Conservation (phyloP, 2,329 filamentous ascomycete genomes). For the Sarocladium kiliense region DNA sequence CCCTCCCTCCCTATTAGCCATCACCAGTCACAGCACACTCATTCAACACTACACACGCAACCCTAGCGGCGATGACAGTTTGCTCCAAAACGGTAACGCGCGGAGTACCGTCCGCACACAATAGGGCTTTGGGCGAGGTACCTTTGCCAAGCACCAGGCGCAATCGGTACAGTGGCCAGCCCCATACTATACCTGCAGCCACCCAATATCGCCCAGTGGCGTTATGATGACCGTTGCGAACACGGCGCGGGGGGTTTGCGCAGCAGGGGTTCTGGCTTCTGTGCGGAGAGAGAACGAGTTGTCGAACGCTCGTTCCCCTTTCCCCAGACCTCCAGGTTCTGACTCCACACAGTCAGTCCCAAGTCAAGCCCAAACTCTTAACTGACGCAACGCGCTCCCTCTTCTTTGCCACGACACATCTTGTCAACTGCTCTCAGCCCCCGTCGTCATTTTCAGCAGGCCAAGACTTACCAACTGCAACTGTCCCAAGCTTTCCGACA, state of each 20-base stretch:
- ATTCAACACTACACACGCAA: not conserved
- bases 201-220: slow-evolving; percentile 7
- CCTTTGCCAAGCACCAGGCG: not conserved
- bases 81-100: not conserved
- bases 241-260: not conserved
- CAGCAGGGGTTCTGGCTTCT: not conserved
- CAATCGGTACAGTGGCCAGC: not conserved
- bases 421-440: not conserved
- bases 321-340: slow-evolving; percentile 5
- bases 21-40: not conserved
- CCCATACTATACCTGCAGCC: not conserved
- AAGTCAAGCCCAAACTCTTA: not conserved
- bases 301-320: not conserved
- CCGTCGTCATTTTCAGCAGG: not conserved
- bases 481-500: not conserved
- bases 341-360: not conserved
- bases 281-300: slow-evolving; percentile 1
- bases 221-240: slow-evolving; percentile 1
- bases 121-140: not conserved
- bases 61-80: not conserved
- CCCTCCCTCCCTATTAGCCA: not conserved
- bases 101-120: not conserved
- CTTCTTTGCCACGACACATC: not conserved
- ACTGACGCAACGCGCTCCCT: slow-evolving; percentile 5
- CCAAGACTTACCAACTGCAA: not conserved